Evolutionary conservation across 306 rosid species (phyloP).

Genomic region (Quercus mongolica): DNA sequence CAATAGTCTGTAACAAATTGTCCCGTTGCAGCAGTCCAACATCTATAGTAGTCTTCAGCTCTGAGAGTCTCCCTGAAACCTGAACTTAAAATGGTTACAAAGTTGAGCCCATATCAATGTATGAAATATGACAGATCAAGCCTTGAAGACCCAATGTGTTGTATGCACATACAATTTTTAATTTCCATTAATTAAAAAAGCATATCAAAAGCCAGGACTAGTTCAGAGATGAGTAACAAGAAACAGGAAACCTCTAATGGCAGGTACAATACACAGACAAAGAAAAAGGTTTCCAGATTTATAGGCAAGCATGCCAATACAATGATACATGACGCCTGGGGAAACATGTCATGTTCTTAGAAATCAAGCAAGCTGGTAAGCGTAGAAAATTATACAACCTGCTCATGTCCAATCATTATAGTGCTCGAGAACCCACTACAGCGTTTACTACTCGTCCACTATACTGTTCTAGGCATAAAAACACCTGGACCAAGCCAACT

Average conservation of each 20-base stretch:
- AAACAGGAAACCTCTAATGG: not conserved
- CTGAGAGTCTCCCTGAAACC: constrained; percentile 76
- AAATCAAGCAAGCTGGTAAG: not conserved
- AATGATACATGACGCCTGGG: not conserved
- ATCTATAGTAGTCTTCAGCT: constrained; percentile 83
- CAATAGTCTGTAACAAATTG: constrained; percentile 68
- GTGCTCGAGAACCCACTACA: not conserved
- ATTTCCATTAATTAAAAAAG: not conserved
- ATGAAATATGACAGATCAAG: not conserved
- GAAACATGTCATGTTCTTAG: not conserved
- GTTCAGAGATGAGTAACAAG: not conserved
- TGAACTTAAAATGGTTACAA: constrained; percentile 29
- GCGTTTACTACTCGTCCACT: not conserved
- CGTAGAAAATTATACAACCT: not conserved
- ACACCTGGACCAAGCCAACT: not conserved
- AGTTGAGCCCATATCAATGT: not conserved
- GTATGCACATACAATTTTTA: not conserved
- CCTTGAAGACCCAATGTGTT: not conserved
- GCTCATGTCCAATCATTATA: not conserved
- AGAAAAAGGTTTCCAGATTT: not conserved
- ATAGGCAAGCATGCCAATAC: not conserved
- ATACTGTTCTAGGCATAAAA: not conserved
- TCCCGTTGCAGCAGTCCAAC: constrained; percentile 66
- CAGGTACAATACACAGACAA: not conserved
- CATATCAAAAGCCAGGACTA: not conserved